Evolutionary conservation across 1,139 yeast genomes (phyloP).

Genomic region (Magnusiomyces paraingens): DNA sequence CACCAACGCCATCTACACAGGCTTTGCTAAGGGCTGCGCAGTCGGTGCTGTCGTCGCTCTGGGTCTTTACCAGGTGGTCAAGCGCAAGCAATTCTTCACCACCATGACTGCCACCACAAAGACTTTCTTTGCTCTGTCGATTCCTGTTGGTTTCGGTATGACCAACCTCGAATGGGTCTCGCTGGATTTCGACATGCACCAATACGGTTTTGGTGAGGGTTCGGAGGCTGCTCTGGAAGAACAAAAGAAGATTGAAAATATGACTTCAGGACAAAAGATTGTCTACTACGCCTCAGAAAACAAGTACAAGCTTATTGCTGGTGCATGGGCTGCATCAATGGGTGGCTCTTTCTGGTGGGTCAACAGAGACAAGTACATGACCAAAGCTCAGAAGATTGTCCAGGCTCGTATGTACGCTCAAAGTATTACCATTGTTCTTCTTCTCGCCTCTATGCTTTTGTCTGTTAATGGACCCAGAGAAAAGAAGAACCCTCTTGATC

Average conservation of each 20-base stretch:
- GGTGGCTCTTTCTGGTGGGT: conserved; percentile 77
- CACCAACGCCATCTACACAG: conserved; percentile 46
- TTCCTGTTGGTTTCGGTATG: conserved; percentile 28
- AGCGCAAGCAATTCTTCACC: conserved; percentile 23
- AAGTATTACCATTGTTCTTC: conserved; percentile 46
- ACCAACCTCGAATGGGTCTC: conserved; percentile 33
- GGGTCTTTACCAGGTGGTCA: conserved; percentile 30
- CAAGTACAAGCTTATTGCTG: conserved; percentile 70
- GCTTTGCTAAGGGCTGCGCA: conserved; percentile 57
- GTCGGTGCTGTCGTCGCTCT: conserved; percentile 50
- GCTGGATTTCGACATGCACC: conserved; percentile 27
- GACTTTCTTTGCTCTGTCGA: conserved; percentile 28
- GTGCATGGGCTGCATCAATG: conserved; percentile 81
- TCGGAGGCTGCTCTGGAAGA: conserved; percentile 1
- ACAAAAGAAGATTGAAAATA: conserved; percentile 3
- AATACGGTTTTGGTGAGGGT: conserved; percentile 16
- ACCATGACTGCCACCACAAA: conserved; percentile 17
- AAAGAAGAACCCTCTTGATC: conserved; percentile 32
- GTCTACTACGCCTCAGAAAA: conserved; percentile 34
- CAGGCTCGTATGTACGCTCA: conserved; percentile 96
- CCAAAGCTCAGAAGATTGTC: conserved; percentile 77
- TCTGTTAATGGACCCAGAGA: conserved; percentile 22
- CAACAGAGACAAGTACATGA: conserved; percentile 69
- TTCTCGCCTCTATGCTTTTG: conserved; percentile 31
- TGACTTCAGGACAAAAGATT: conserved; percentile 9